Conservation (phyloP, 169 alveolate species). For the Ichthyophthirius multifiliis region DNA sequence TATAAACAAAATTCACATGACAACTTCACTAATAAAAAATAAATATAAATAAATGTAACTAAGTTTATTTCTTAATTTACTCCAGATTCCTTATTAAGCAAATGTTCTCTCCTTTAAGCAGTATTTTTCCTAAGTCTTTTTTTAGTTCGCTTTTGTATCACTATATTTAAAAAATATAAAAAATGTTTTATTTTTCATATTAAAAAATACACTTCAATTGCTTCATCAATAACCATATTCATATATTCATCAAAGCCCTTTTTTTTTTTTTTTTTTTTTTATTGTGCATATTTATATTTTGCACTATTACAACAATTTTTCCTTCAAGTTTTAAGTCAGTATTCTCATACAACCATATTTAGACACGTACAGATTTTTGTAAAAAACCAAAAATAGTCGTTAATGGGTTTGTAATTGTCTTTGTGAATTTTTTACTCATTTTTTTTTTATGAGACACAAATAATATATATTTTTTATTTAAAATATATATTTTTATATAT, state of each 20-base stretch:
- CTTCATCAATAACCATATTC: slow-evolving; percentile 61
- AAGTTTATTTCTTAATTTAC: neutral
- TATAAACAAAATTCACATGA: neutral
- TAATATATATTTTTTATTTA: too few relatives aligned
- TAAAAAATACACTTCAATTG: slow-evolving; percentile 40
- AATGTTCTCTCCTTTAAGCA: slow-evolving; percentile 63
- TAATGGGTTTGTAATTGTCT: slow-evolving; percentile 1
- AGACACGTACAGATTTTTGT: slow-evolving; percentile 42
- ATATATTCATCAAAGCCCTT: slow-evolving; percentile 66
- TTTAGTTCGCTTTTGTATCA: slow-evolving; percentile 35
- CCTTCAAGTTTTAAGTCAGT: slow-evolving; percentile 51
- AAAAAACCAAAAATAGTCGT: slow-evolving; percentile 27
- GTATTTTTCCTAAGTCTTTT: slow-evolving; percentile 50
- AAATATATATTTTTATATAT: too few relatives aligned
- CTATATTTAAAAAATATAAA: neutral
- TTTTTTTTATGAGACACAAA: neutral
- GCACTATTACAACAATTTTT: slow-evolving; percentile 39
- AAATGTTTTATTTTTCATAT: neutral
- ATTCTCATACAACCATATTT: slow-evolving; percentile 59
- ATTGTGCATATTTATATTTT: neutral
- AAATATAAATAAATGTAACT: neutral
- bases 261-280: neutral
- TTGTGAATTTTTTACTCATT: slow-evolving; percentile 4
- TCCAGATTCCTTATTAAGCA: slow-evolving; percentile 46
- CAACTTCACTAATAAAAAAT: neutral